Conservation (phyloP, 2,329 filamentous ascomycete genomes). For the Neonectria faginata region DNA sequence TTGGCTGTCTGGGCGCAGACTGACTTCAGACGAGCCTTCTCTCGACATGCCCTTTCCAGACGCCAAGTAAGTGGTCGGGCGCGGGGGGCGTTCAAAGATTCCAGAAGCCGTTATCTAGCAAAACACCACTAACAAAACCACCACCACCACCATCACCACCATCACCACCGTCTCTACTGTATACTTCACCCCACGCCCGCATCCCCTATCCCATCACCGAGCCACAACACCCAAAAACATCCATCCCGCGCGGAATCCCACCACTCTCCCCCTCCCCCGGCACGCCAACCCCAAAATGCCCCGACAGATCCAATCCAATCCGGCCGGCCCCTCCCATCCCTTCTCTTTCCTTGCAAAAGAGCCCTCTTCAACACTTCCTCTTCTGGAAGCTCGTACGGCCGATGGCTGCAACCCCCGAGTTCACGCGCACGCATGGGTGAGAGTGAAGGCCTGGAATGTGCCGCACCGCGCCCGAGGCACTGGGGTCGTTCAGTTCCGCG, state of each 20-base stretch:
- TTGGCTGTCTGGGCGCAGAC: background rate
- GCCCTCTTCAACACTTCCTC: conserved; percentile 12
- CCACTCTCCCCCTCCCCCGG: conserved; percentile 5
- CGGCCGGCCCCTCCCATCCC: conserved; percentile 12
- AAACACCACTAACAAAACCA: conserved; percentile 2
- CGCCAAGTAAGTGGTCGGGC: conserved; percentile 1
- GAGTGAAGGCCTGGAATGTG: background rate
- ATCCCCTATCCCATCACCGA: conserved; percentile 27
- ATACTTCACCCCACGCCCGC: conserved; percentile 32
- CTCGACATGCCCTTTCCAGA: conserved; percentile 12
- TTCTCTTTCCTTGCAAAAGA: conserved; percentile 1
- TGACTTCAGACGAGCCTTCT: conserved; percentile 8
- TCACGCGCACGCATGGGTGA: conserved; percentile 6
- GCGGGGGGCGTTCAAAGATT: conserved; percentile 16
- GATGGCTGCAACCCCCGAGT: background rate
- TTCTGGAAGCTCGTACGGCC: conserved; percentile 28
- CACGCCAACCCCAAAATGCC: conserved; percentile 9
- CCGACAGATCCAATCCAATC: conserved; percentile 28
- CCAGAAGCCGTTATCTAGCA: conserved; percentile 18
- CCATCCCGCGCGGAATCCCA: conserved; percentile 25
- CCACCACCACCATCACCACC: conserved; percentile 3
- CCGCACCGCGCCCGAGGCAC: conserved; percentile 2
- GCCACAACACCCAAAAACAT: conserved; percentile 19
- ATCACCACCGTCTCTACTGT: conserved; percentile 12
- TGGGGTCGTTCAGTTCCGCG: conserved; percentile 6